phyloP scores from a whole-genome alignment of 257 asterid species.

The Cinchona pubescens region DNA sequence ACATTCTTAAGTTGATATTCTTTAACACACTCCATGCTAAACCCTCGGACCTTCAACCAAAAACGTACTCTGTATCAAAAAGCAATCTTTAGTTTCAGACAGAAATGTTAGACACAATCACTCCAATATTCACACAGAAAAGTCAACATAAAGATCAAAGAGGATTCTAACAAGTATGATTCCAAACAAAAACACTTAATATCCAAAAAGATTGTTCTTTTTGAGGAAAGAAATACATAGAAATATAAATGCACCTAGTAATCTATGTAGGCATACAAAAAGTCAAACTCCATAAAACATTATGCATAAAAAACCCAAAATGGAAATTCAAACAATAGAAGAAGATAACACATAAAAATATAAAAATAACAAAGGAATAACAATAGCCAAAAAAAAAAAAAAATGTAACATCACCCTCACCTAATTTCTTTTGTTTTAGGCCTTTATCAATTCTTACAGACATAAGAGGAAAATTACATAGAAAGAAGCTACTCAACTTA shows the following conservation, averaged over 20 bases:
- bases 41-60: constrained; percentile 24
- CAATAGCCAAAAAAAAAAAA: not conserved
- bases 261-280: constrained; percentile 8
- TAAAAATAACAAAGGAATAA: not conserved
- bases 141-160: not conserved
- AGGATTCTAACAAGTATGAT: not conserved
- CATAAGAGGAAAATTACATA: not conserved
- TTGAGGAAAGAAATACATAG: not conserved
- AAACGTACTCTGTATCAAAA: constrained; percentile 21
- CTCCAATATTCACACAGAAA: not conserved
- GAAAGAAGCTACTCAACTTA: constrained; percentile 14
- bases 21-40: constrained; percentile 34
- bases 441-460: constrained; percentile 5
- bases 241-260: constrained; percentile 5
- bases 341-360: not conserved
- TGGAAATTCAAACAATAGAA: not conserved
- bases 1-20: constrained; percentile 50
- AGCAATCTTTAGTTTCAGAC: not conserved
- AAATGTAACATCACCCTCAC: not conserved
- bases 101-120: not conserved
- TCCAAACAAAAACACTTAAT: not conserved
- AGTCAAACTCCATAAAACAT: constrained; percentile 17
- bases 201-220: not conserved
- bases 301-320: not conserved
- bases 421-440: not conserved